Evolutionary conservation across 2,329 filamentous ascomycete species (phyloP).

Genomic region (Arthrobotrys sinensis): DNA sequence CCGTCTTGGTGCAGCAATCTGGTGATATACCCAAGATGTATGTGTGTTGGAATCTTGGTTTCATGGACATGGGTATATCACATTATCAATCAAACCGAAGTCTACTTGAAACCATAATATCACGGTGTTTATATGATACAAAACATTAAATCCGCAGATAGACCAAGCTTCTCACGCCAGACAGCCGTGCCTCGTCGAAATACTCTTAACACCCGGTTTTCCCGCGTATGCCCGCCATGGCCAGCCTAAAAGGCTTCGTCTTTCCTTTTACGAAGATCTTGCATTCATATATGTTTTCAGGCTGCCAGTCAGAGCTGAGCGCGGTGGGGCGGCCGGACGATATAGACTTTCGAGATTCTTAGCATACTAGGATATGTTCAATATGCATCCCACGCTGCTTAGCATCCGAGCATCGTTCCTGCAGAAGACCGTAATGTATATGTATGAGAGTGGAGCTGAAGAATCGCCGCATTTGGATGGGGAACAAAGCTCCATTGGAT

Average conservation of each 20-base stretch:
- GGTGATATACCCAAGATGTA: background rate
- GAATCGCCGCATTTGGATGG: conserved; percentile 4
- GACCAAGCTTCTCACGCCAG: background rate
- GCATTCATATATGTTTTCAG: conserved; percentile 51
- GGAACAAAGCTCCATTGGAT: background rate
- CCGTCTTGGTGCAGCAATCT: background rate
- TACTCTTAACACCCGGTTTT: conserved; percentile 38
- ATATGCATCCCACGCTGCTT: conserved; percentile 15
- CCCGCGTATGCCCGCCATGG: conserved; percentile 24
- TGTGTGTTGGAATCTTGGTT: background rate
- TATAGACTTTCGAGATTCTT: conserved; percentile 1
- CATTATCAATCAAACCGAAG: background rate
- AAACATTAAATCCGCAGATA: background rate
- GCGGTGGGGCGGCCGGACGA: conserved; percentile 21
- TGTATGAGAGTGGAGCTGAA: conserved; percentile 25
- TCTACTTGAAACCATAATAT: background rate
- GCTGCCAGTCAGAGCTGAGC: conserved; percentile 30
- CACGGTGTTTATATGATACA: background rate
- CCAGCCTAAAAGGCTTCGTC: conserved; percentile 60
- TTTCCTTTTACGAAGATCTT: conserved; percentile 56
- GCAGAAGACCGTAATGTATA: conserved; percentile 23
- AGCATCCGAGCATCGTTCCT: conserved; percentile 35
- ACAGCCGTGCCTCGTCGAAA: conserved; percentile 11
- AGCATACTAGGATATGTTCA: conserved; percentile 22
- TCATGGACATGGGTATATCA: background rate